Evolutionary conservation across 495 filamentous ascomycete genomes (phyloP), one percentile per base, ranked within the genome.

Genomic region (Apiosordaria backusii): DNA sequence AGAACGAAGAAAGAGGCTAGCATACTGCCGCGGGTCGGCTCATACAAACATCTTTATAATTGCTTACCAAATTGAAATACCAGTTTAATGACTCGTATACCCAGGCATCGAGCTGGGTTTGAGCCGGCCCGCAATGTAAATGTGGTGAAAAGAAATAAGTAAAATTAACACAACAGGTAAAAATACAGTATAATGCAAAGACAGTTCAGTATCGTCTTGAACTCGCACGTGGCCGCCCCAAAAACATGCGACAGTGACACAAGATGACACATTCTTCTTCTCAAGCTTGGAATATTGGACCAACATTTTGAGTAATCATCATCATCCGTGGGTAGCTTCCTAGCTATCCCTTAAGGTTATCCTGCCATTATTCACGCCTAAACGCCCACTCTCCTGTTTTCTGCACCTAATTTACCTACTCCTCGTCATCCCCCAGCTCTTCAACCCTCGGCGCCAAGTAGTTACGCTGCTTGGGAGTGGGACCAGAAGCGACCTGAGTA

Each of bases 391-490:
- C 16, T 15, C 35, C 9, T 45, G 10, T 45, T 45, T 45, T 15
- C 35, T 2, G n/a, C 5, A 45, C 9, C 4, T 45, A 13, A 3
- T 45, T 45, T 13, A 45, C 16, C 35, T 55, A 55, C 52, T 55
- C 52, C 22, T 55, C 52, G n/a, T 88, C 88, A 69, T 90, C 87
- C 50, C 81, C 84, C 7, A 86, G 80, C 68, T 92, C 89, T 73
- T 92, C 89, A 6, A 92, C 88, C 53, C 81, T 79, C 0, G 89
- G 85, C 2, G 84, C 78, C 45, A 87, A 74, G 69, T 88, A 84
- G 64, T 81, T 75, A 25, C 70, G 27, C 62, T 74, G 61, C 64
- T 66, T 65, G 80, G 82, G 61, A 64, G 65, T 65, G 79, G 82
- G 61, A 73, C 73, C 80, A 16, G 82, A 81, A 52, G 81, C 71